A percentile compares a stretch with the other conserved stretches of the same genome.
Evolutionary conservation across 306 rosid genomes (phyloP).

Genomic region (Fagus sylvatica): DNA sequence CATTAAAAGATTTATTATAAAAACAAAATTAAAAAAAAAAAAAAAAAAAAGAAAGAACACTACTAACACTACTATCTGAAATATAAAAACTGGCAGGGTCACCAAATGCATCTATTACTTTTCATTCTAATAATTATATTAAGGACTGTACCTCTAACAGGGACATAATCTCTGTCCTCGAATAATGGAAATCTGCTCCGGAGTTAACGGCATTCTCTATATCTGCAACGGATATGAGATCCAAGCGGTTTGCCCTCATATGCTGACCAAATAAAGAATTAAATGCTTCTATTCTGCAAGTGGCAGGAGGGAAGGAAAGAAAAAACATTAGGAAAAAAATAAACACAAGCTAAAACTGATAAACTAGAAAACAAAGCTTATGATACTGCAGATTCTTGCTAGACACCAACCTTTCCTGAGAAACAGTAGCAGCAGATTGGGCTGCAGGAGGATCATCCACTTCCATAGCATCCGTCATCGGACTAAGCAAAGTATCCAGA

Average conservation of each 20-base stretch:
- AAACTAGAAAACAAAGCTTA: constrained; percentile 10
- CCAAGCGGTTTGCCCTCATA: constrained; percentile 72
- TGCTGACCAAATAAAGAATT: constrained; percentile 80
- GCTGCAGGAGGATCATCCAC: constrained; percentile 57
- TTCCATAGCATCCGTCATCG: constrained; percentile 68
- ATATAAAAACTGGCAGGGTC: not conserved
- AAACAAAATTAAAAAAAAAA: not conserved
- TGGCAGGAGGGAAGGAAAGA: not conserved
- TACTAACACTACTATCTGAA: not conserved
- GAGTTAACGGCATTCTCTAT: constrained; percentile 63
- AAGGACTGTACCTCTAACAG: constrained; percentile 66
- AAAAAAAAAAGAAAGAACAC: too few species aligned
- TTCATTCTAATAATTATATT: not conserved
- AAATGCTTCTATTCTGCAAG: constrained; percentile 73
- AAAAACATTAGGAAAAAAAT: constrained; percentile 15
- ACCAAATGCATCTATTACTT: not conserved
- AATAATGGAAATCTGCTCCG: constrained; percentile 46
- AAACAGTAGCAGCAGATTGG: constrained; percentile 47
- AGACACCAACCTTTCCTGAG: constrained; percentile 68
- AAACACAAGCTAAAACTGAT: not conserved
- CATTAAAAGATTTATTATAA: not conserved
- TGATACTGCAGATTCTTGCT: not conserved
- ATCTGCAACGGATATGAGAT: constrained; percentile 60
- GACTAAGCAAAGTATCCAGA: constrained; percentile 30
- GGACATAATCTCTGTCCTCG: constrained; percentile 52